Evolutionary conservation across 371 early-diverging fungal genomes (phyloP).

Genomic region (Capillidium heterosporum): DNA sequence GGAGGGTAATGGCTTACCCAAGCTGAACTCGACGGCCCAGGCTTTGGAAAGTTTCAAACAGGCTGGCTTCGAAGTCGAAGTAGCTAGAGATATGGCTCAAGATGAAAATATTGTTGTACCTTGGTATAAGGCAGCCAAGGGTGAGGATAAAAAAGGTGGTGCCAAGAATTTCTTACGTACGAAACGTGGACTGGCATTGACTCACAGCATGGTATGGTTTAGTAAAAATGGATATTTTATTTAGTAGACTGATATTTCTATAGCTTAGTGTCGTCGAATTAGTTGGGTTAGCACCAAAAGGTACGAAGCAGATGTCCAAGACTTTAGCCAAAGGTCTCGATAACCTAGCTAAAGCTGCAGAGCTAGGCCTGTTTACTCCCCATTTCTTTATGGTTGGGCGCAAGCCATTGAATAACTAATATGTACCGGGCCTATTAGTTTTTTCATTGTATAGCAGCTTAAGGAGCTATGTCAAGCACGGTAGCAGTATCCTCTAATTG

Average conservation of each 20-base stretch:
- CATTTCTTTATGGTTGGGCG: slow-evolving; percentile 83
- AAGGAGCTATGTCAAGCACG: no score
- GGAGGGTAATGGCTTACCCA: slow-evolving; percentile 71
- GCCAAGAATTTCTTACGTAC: slow-evolving; percentile 32
- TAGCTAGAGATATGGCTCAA: slow-evolving; percentile 41
- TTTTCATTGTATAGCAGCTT: no score
- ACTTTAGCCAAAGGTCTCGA: slow-evolving; percentile 64
- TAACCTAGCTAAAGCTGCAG: slow-evolving; percentile 56
- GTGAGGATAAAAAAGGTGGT: slow-evolving; percentile 28
- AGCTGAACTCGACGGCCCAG: slow-evolving; percentile 49
- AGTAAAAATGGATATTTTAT: slow-evolving; percentile 1
- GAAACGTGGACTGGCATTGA: slow-evolving; percentile 11
- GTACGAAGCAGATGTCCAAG: slow-evolving; percentile 57
- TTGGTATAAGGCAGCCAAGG: slow-evolving; percentile 71
- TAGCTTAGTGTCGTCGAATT: slow-evolving; percentile 34
- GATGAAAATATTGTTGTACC: slow-evolving; percentile 36
- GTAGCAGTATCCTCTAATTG: no score
- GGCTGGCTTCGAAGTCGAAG: slow-evolving; percentile 68
- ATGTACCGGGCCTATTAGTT: no score
- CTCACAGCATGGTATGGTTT: slow-evolving; percentile 13
- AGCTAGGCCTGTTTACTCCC: slow-evolving; percentile 66
- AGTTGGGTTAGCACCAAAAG: slow-evolving; percentile 61
- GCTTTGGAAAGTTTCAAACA: slow-evolving; percentile 54
- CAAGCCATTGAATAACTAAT: slow-evolving; percentile 41
- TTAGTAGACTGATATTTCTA: not conserved